These are phyloP conservation scores for Suillus brevipes DNA, from an alignment of 768 basidiomycete genomes.

Conservation along the genomic window DNA sequence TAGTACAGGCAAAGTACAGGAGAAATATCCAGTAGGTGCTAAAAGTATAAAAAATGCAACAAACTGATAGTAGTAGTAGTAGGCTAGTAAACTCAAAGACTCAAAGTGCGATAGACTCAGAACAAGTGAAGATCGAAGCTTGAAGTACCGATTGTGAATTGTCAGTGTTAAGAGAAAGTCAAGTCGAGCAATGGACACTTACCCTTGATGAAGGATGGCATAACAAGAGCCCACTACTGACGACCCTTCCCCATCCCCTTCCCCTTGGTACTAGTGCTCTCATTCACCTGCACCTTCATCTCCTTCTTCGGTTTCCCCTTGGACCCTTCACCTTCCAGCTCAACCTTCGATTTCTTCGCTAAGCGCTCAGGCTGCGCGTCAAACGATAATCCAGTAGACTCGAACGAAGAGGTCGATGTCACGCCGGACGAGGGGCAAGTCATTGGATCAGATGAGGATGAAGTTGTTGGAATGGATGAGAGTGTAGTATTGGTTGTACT, in stretches of 20 bases:
- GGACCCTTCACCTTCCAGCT: background rate
- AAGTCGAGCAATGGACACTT: background rate
- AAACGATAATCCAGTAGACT: background rate
- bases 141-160: background rate
- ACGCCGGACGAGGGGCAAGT: background rate
- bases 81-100: too few species aligned
- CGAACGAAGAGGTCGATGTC: background rate
- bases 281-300: background rate
- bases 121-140: too few species aligned
- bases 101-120: too few species aligned
- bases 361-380: background rate
- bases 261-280: too few species aligned
- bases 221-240: background rate
- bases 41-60: too few species aligned
- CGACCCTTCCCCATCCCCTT: background rate
- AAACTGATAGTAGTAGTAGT: too few species aligned
- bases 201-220: background rate
- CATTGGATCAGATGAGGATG: background rate
- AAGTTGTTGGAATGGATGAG: background rate
- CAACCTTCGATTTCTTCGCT: background rate
- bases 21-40: background rate
- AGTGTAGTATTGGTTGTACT: background rate
- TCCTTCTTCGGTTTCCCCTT: background rate
- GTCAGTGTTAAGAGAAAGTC: background rate
- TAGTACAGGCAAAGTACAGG: too few species aligned